A percentile compares a stretch with the other conserved stretches of the same genome.
Conservation (phyloP, 805 yeast species). For the Candida rishiriensis region DNA sequence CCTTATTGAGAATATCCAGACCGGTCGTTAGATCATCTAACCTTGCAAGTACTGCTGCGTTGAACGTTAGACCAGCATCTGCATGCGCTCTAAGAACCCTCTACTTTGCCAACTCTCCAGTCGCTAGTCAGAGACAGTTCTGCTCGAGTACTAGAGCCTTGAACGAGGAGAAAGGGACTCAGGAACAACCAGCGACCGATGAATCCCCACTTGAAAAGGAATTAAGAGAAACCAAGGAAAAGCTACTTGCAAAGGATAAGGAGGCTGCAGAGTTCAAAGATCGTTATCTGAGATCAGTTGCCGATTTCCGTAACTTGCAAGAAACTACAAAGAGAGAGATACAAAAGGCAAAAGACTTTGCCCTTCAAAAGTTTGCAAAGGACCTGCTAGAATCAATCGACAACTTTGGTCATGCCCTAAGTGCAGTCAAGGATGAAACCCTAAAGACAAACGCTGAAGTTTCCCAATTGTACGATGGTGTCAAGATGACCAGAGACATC, state of each 20-base stretch:
- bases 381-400: conserved; percentile 87
- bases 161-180: conserved; percentile 27
- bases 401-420: conserved; percentile 82
- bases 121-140: conserved; percentile 17
- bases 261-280: conserved; percentile 82
- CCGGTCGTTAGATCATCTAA: conserved; percentile 11
- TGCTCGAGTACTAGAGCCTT: conserved; percentile 15
- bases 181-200: conserved; percentile 9
- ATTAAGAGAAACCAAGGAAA: conserved; percentile 41
- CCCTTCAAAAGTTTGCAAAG: conserved; percentile 86
- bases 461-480: conserved; percentile 78
- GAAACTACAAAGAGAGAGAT: conserved; percentile 84
- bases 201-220: conserved; percentile 27
- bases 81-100: not conserved
- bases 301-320: conserved; percentile 91
- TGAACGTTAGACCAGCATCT: not conserved
- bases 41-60: not conserved
- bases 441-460: conserved; percentile 58
- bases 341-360: conserved; percentile 84
- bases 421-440: conserved; percentile 63
- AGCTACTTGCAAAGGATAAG: conserved; percentile 57
- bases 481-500: conserved; percentile 81
- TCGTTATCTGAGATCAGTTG: conserved; percentile 74
- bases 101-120: conserved; percentile 3
- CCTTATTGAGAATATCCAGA: conserved; percentile 18